These are phyloP conservation scores for Pholiota microspora DNA, from an alignment of 768 basidiomycete genomes.

Conservation along the genomic window DNA sequence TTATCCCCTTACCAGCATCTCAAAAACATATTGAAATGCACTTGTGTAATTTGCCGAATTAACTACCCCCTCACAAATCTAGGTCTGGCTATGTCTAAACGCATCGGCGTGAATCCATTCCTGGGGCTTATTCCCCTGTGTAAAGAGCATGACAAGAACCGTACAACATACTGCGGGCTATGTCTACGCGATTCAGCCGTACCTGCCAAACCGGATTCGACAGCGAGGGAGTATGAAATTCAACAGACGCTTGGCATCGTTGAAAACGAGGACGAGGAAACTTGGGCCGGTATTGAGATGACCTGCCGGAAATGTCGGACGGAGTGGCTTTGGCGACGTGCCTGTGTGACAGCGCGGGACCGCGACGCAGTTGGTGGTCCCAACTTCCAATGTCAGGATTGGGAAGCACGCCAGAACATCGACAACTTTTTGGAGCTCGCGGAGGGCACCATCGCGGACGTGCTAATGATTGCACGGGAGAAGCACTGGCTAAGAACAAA, in stretches of 20 bases:
- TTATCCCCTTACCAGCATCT: constrained; percentile 60
- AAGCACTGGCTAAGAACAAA: constrained; percentile 66
- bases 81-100: constrained; percentile 55
- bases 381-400: constrained; percentile 42
- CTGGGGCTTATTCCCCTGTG: constrained; percentile 53
- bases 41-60: constrained; percentile 69
- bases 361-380: constrained; percentile 57
- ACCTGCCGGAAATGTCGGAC: constrained; percentile 67
- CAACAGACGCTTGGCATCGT: constrained; percentile 42
- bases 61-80: constrained; percentile 50
- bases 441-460: constrained; percentile 64
- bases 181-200: constrained; percentile 60
- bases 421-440: constrained; percentile 74
- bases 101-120: constrained; percentile 37
- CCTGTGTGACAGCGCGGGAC: constrained; percentile 44
- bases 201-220: constrained; percentile 22
- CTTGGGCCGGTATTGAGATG: constrained; percentile 61
- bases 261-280: constrained; percentile 73
- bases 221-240: constrained; percentile 20
- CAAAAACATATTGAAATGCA: constrained; percentile 50
- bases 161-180: constrained; percentile 56
- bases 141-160: constrained; percentile 59
- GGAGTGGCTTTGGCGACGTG: constrained; percentile 65
- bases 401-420: constrained; percentile 66
- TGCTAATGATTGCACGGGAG: constrained; percentile 61